phyloP scores from a whole-genome alignment of 1,284 basidiomycete species.

The Microbotryomycetes sp. region DNA sequence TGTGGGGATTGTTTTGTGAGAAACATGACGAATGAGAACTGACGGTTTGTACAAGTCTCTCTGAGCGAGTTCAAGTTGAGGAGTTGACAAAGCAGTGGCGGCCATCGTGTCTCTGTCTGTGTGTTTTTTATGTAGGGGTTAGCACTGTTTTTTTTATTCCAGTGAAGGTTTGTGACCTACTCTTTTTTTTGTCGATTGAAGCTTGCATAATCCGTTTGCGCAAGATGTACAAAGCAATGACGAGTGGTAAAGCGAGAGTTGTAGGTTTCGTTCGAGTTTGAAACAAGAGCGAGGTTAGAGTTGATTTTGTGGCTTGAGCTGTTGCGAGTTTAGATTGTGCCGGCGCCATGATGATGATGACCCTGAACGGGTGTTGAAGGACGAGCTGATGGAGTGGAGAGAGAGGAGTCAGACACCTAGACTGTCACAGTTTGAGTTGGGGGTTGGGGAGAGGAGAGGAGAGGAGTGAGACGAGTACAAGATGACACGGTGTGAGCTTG shows the following conservation, averaged over 20 bases:
- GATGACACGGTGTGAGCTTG: too few species aligned
- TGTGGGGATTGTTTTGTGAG: neutral
- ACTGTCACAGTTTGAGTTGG: too few species aligned
- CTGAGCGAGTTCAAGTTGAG: slow-evolving; percentile 34
- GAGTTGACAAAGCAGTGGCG: slow-evolving; percentile 33
- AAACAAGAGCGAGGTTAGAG: neutral
- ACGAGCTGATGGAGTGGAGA: too few species aligned
- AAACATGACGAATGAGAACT: neutral
- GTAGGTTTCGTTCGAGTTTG: neutral
- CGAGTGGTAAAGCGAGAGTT: slow-evolving; percentile 6
- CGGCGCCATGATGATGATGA: neutral
- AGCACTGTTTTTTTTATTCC: too few species aligned
- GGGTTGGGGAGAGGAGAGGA: too few species aligned
- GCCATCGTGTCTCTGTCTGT: too few species aligned
- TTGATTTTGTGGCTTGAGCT: neutral
- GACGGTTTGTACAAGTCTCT: slow-evolving; percentile 32
- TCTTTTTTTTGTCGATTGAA: slow-evolving; percentile 6
- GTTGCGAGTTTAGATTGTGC: slow-evolving; percentile 3
- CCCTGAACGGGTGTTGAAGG: too few species aligned
- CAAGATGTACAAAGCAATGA: slow-evolving; percentile 13
- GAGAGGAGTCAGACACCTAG: too few species aligned
- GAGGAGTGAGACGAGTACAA: too few species aligned
- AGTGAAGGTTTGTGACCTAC: slow-evolving; percentile 4
- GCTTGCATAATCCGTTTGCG: slow-evolving; percentile 10
- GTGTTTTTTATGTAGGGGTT: too few species aligned